phyloP scores from a whole-genome alignment of 2,329 filamentous ascomycete species.

The Aureobasidium sp. region DNA sequence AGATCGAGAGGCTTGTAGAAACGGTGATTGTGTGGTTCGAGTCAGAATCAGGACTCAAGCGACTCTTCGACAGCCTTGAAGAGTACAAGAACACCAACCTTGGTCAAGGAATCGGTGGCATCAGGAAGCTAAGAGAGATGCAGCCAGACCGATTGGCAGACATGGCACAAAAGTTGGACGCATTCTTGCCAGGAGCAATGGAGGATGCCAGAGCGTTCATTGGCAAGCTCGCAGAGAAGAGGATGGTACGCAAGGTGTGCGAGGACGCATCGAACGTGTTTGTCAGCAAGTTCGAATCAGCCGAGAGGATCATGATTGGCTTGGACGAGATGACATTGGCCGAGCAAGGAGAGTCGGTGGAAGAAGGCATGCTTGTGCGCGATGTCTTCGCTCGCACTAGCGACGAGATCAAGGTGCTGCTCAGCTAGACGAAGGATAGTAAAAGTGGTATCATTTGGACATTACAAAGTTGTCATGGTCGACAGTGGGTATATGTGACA shows the following conservation, averaged over 20 bases:
- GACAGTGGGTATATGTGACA: background rate
- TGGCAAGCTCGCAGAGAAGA: slow-evolving; percentile 61
- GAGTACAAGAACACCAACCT: slow-evolving; percentile 29
- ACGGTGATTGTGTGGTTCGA: slow-evolving; percentile 59
- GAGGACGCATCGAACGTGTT: slow-evolving; percentile 77
- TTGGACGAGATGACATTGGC: slow-evolving; percentile 44
- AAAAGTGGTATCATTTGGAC: slow-evolving; percentile 4
- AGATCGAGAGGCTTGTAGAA: slow-evolving; percentile 44
- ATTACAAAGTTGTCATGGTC: background rate
- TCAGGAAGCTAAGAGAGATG: slow-evolving; percentile 48
- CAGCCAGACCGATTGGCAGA: slow-evolving; percentile 52
- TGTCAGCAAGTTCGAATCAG: slow-evolving; percentile 70
- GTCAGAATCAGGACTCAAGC: slow-evolving; percentile 61
- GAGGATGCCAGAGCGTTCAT: slow-evolving; percentile 86
- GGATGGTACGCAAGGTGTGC: slow-evolving; percentile 64
- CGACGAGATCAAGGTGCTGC: slow-evolving; percentile 53
- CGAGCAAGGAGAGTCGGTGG: slow-evolving; percentile 27
- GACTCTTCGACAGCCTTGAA: slow-evolving; percentile 51
- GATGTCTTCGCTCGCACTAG: slow-evolving; percentile 55
- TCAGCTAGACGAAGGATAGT: slow-evolving; percentile 38
- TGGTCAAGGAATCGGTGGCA: slow-evolving; percentile 21
- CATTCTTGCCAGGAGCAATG: slow-evolving; percentile 83
- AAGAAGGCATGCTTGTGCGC: slow-evolving; percentile 36
- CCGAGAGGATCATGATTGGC: slow-evolving; percentile 52
- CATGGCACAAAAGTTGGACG: slow-evolving; percentile 70